Base-by-base conservation (phyloP, 805 yeast genomes). In the Ogataea siamensis region DNA sequence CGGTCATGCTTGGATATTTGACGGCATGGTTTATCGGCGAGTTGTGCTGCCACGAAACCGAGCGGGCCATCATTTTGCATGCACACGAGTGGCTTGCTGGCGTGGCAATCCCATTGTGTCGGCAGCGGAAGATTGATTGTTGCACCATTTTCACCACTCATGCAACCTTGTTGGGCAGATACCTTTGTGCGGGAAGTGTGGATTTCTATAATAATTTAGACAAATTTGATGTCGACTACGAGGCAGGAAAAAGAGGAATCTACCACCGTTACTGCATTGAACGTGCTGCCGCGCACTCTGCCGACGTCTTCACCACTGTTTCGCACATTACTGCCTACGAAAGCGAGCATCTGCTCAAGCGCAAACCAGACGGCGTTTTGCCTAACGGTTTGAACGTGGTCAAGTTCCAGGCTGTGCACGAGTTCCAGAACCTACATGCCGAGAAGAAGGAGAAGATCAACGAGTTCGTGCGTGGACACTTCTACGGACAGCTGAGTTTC, bases 61-160 rank as follows among this genome's bases (percentile, higher is more conserved):
- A 83, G 37, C 79, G 91, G 52, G 97, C 98, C 0, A 88, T 93
- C 35, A 81, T 91, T 45, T 81, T 93, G 40, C 99, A 91, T 59
- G 89, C 85, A 62, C 99, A 91, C 67, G 99, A 91, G 67, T 91
- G 99, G 99, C 74, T 91, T 42, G 97, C 99, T 2, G 97, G 98
- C 52, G 88, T 93, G 31, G 96, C 95, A 0, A 68, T 93, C 43
- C 97, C 99, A 0, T 70, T 91, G 40, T 88, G 96, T 62, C 73
- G 96, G 55, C 87, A 87, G 63, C 79, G 98, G 55, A 76, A 87
- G 54, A 82, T 91, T 42, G 99, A 91, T 56, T 88, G 87, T 43
- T 87, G 96, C 42, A 89, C 99, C 17, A 83, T 91, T 47, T 91
- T 91, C 71, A 91, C 99, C 26, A 91, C 99, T 15, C 99, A 91